Base-by-base conservation (phyloP, 2,329 filamentous ascomycete species). In the Emergomyces pasteurianus region DNA sequence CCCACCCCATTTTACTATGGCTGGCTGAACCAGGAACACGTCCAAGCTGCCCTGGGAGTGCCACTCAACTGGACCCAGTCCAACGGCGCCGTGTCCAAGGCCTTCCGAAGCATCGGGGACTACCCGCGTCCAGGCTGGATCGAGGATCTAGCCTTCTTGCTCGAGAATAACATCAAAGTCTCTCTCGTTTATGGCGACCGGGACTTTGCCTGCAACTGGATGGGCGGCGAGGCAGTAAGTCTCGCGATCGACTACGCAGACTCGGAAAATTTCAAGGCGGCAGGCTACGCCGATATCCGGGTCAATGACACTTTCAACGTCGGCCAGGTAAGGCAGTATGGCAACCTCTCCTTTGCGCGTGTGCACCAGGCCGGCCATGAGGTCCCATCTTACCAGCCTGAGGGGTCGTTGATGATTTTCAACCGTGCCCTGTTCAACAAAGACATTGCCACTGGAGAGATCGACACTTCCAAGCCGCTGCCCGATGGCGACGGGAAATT, bases 1-100 rank as follows among this genome's bases (percentile, higher is more conserved):
- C 82, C 82, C 0, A 72, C 76, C 0, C 73, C 76, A 9, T 83
- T 81, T 69, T 80, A 79, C 67, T 68, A 77, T 10, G 81, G 80
- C 1, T 87, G 78, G 69, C 74, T 87, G 46, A 83, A 81, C 66
- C 78, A 83, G 63, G 73, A 77, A 3, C 78, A 80, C 66, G 81
- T 86, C 0, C 83, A 86, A 66, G 69, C 71, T 2, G 81, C 81
- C 0, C 77, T 87, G 0, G 85, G 84, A 4, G 80, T 83, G 0
- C 81, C 82, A 0, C 69, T 86, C 23, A 86, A 86, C 69, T 86
- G 78, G 73, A 81, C 82, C 0, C 68, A 74, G 18, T 72, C 73
- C 2, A 76, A 74, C 8, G 60, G 66, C 2, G 74, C 77, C 14
- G 81, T 83, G 0, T 71, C 72, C 10, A 59, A 65, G 3, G 79